Percentiles rank a stretch among this genome's conserved stretches.
phyloP scores from a whole-genome alignment of 108 stramenopile genomes.

The Nitzschia inconspicua region DNA sequence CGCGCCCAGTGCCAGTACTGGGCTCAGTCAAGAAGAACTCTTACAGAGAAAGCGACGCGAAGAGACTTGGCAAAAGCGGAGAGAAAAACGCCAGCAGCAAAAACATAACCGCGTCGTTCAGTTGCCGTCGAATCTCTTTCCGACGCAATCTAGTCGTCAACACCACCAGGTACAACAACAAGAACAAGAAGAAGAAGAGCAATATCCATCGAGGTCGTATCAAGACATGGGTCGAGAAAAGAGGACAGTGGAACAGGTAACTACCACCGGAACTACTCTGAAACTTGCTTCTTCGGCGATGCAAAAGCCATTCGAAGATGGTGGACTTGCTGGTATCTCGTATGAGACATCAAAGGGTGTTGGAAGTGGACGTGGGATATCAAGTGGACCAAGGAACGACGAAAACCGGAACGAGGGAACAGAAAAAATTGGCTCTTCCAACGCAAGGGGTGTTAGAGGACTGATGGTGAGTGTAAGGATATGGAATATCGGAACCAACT shows the following conservation, averaged over 20 bases:
- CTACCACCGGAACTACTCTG: no score
- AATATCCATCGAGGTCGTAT: neutral
- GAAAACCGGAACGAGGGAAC: neutral
- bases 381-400: neutral
- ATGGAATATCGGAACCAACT: neutral
- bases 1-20: slow-evolving; percentile 12
- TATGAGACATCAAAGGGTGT: neutral
- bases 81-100: slow-evolving; percentile 1
- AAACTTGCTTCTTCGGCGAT: no score
- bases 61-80: slow-evolving; percentile 5
- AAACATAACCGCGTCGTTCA: slow-evolving; percentile 10
- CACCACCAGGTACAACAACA: neutral
- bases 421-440: no score
- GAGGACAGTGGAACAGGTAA: no score
- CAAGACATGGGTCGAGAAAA: no score
- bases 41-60: slow-evolving; percentile 14
- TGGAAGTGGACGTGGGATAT: neutral
- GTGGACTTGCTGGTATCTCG: no score
- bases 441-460: slow-evolving; percentile 9
- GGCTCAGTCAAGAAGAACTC: slow-evolving; percentile 24
- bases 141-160: slow-evolving; percentile 1
- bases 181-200: neutral
- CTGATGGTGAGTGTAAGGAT: slow-evolving; percentile 11
- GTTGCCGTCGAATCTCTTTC: slow-evolving; percentile 15
- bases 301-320: no score